Conservation (phyloP, 805 yeast genomes). For the Grigorovia yakushimaensis region DNA sequence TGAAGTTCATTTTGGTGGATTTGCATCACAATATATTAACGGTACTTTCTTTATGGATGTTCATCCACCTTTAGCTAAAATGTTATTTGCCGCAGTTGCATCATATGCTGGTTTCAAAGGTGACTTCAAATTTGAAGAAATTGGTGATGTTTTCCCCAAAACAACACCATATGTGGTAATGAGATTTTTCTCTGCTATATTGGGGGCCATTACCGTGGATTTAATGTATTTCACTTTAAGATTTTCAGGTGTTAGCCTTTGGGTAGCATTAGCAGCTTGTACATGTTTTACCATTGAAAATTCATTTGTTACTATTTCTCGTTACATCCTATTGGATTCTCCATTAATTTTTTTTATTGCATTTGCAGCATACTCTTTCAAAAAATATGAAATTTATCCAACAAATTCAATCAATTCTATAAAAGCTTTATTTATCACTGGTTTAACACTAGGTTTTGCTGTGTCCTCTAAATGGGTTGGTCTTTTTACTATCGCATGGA, state of each 20-base stretch:
- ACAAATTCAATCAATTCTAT: conserved; percentile 54
- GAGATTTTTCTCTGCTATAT: conserved; percentile 60
- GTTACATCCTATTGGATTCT: conserved; percentile 66
- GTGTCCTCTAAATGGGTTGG: conserved; percentile 80
- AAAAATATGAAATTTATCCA: conserved; percentile 53
- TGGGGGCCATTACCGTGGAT: conserved; percentile 60
- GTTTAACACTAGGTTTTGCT: conserved; percentile 64
- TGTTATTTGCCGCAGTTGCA: conserved; percentile 66
- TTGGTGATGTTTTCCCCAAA: conserved; percentile 54
- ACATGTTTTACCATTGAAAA: conserved; percentile 54
- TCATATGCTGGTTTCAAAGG: conserved; percentile 63
- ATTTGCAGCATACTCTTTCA: conserved; percentile 52
- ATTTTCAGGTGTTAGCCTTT: conserved; percentile 59
- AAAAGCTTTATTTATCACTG: conserved; percentile 52
- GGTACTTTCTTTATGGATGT: conserved; percentile 64
- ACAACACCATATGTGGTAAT: conserved; percentile 52
- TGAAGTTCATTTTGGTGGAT: conserved; percentile 96
- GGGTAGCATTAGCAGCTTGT: conserved; percentile 49
- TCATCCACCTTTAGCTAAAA: conserved; percentile 72
- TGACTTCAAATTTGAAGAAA: conserved; percentile 52
- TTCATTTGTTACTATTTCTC: conserved; percentile 57
- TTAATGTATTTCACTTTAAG: conserved; percentile 60
- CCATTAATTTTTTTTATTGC: conserved; percentile 74
- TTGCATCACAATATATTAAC: conserved; percentile 69
- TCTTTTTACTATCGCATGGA: conserved; percentile 70